Base-by-base conservation (phyloP, 1,139 yeast species). In the Suzukiozyma palmioleophila region DNA sequence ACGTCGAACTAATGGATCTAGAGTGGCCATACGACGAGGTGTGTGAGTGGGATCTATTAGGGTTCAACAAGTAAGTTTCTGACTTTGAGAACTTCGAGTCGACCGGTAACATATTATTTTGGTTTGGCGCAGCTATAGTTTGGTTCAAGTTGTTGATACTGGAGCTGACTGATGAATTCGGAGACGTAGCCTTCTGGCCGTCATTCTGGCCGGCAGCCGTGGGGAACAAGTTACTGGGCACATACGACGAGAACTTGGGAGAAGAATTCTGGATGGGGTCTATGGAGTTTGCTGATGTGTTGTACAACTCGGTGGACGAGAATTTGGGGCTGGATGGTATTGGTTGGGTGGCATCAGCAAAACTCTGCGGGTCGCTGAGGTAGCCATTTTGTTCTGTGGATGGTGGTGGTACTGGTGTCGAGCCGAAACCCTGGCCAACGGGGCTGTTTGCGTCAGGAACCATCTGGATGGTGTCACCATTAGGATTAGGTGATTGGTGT, bases 1-100 rank as follows among this genome's bases (percentile, higher is more conserved):
- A 66, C 3, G 67, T 57, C 16, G 71, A 64, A 36, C 75, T 68
- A 4, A 64, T 64, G 21, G 73, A 64, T 37, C 76, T 54, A 31
- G 47, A 54, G 52, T 70, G 75, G 36, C 62, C 59, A 45, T 9
- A 14, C 24, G 28, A 28, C 12, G 31, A 28, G n/a, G 6, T 28
- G 7, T n/a, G 31, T 12, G 10, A n/a, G 11, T 25, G 29, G 47
- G 30, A 49, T 39, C 40, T 36, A 26, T 54, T 54, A 9, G 59
- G 52, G 6, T 53, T 46, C 7, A 45, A 41, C 38, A 60, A 52
- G 42, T 62, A 62, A 37, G 49, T 60, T 39, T 66, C 71, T 2
- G 69, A 62, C 39, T 54, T 56, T 24, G 67, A 60, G 35, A 43
- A 55, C 11, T 38, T 14, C 32, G 40, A 45, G 24, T 43, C 29